Evolutionary conservation across 805 yeast species (phyloP).

Genomic region (Suhomyces vadensis): DNA sequence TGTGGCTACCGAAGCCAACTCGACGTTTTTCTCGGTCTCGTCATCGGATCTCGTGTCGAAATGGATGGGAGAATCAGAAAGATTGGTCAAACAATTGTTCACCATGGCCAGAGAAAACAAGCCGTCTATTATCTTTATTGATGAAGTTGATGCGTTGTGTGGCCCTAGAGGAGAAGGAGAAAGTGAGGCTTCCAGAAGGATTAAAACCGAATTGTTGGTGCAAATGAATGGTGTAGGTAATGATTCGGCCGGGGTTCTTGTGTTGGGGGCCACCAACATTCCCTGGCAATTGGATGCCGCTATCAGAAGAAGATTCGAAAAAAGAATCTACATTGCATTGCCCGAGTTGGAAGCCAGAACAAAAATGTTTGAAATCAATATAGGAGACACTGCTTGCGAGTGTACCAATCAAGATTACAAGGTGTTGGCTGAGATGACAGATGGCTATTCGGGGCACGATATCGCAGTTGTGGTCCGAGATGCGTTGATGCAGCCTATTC

Average conservation of each 20-base stretch:
- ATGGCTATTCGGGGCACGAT: constrained; percentile 97
- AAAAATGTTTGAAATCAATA: constrained; percentile 90
- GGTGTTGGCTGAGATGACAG: constrained; percentile 86
- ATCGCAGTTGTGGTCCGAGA: constrained; percentile 95
- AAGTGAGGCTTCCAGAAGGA: constrained; percentile 93
- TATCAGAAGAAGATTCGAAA: constrained; percentile 92
- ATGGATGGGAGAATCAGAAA: constrained; percentile 99
- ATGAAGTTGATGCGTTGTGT: constrained; percentile 96
- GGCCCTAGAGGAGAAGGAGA: constrained; percentile 99
- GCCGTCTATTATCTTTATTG: constrained; percentile 94
- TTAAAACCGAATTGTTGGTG: constrained; percentile 91
- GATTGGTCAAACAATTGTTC: constrained; percentile 92
- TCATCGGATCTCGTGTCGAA: constrained; percentile 94
- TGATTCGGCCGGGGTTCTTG: constrained; percentile 88
- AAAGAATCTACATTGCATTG: constrained; percentile 89
- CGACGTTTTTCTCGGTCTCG: constrained; percentile 95
- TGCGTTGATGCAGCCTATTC: constrained; percentile 96
- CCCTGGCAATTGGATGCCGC: constrained; percentile 99
- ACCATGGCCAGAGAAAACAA: constrained; percentile 95
- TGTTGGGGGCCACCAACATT: constrained; percentile 95
- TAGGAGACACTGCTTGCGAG: constrained; percentile 85
- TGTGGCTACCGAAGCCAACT: constrained; percentile 97
- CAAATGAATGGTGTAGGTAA: constrained; percentile 99
- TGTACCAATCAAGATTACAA: constrained; percentile 72
- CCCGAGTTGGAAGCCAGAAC: constrained; percentile 94